Evolutionary conservation across 495 filamentous ascomycete genomes (phyloP).

Genomic region (Tuber aestivum): DNA sequence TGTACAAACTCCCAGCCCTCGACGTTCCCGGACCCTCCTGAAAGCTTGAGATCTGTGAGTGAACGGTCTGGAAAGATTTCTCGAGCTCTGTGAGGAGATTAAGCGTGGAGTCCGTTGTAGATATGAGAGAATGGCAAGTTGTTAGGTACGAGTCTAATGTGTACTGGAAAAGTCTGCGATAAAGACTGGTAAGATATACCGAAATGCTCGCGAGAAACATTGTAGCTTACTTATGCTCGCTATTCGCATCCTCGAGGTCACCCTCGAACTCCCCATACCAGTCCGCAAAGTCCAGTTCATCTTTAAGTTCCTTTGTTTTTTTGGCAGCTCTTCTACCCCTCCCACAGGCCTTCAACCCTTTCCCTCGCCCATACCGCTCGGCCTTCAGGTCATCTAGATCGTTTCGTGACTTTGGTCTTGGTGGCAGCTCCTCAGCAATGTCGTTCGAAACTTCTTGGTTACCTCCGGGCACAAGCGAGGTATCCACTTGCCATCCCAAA

Average conservation of each 20-base stretch:
- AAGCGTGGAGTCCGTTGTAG: conserved; percentile 65
- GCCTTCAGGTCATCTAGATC: conserved; percentile 46
- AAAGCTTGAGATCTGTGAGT: conserved; percentile 83
- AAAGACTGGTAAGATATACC: conserved; percentile 4
- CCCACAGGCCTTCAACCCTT: conserved; percentile 15
- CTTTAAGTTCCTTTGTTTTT: conserved; percentile 32
- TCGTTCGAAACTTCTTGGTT: conserved; percentile 43
- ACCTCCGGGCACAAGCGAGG: conserved; percentile 46
- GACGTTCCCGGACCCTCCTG: conserved; percentile 50
- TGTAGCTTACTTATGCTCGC: conserved; percentile 69
- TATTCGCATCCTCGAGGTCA: conserved; percentile 68
- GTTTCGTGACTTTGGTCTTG: conserved; percentile 45
- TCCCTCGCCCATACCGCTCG: conserved; percentile 41
- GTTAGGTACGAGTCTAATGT: conserved; percentile 62
- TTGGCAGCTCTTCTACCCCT: conserved; percentile 5
- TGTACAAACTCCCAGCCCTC: conserved; percentile 35
- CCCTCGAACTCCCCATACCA: conserved; percentile 60
- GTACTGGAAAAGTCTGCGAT: conserved; percentile 40
- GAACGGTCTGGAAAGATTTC: conserved; percentile 75
- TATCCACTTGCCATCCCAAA: conserved; percentile 58
- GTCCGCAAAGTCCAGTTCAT: conserved; percentile 57
- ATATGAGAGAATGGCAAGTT: conserved; percentile 73
- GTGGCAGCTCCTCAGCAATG: conserved; percentile 19
- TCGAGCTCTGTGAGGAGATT: conserved; percentile 68
- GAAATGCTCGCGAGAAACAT: neutral